phyloP scores from a whole-genome alignment of 2,329 filamentous ascomycete species.

The Periconia sp. region DNA sequence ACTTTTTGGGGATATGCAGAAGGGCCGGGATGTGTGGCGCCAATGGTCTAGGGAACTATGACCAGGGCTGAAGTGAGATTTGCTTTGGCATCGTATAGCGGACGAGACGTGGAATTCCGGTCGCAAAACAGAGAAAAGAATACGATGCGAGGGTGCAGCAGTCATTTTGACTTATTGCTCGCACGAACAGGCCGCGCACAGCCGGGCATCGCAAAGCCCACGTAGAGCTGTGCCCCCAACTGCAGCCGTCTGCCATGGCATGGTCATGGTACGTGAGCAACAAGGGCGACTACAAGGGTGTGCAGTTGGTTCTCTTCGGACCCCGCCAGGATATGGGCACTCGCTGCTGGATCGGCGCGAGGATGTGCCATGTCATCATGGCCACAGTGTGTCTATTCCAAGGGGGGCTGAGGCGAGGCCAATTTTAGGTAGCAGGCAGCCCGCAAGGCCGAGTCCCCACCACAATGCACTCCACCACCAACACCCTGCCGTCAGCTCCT shows the following conservation, averaged over 20 bases:
- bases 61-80: too few species aligned
- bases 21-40: too few species aligned
- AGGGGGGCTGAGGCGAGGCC: constrained; percentile 4
- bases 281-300: neutral
- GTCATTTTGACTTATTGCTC: neutral
- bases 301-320: neutral
- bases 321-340: neutral
- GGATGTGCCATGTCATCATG: neutral
- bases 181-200: neutral
- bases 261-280: neutral
- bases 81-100: too few species aligned
- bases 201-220: neutral
- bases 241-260: too few species aligned
- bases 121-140: neutral
- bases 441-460: neutral
- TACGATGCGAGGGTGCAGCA: neutral
- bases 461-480: neutral
- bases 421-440: constrained; percentile 1
- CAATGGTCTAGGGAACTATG: too few species aligned
- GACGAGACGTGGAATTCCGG: too few species aligned
- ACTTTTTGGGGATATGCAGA: too few species aligned
- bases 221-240: too few species aligned
- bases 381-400: neutral
- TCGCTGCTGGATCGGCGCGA: neutral
- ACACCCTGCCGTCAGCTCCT: neutral